A percentile compares a stretch with the other conserved stretches of the same genome.
These are phyloP conservation scores for Chytriomyces sp. DNA, from an alignment of 192 early-diverging fungal species.

Conservation along the genomic window DNA sequence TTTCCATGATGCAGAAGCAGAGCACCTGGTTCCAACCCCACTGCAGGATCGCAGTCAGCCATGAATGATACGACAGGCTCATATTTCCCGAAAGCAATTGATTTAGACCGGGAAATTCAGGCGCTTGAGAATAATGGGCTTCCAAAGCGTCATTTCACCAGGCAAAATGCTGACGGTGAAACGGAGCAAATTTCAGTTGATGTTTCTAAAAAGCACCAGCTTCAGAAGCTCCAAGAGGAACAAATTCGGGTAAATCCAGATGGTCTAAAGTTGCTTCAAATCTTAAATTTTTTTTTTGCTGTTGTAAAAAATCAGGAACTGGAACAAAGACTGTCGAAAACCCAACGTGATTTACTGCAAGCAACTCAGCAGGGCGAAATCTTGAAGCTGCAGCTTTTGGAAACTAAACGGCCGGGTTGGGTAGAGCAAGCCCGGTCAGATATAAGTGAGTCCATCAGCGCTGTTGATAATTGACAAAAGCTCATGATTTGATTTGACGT, in stretches of 20 bases:
- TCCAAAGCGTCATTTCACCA: conserved; percentile 12
- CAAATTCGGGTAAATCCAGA: conserved; percentile 23
- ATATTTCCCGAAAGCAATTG: not conserved
- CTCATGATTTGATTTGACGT: not conserved
- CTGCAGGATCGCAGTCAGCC: too few species aligned
- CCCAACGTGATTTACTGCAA: conserved; percentile 17
- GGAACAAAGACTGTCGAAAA: conserved; percentile 29
- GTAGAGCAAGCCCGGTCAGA: conserved; percentile 19
- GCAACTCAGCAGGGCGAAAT: conserved; percentile 46
- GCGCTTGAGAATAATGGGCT: conserved; percentile 10
- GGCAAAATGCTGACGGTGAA: conserved; percentile 15
- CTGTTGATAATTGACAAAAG: not conserved
- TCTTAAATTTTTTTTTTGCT: not conserved
- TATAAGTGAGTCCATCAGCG: not conserved
- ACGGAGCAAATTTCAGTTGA: not conserved
- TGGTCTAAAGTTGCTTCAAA: not conserved
- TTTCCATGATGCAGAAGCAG: not conserved
- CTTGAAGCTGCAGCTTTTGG: conserved; percentile 48
- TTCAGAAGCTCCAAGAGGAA: conserved; percentile 21
- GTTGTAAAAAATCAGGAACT: conserved; percentile 20
- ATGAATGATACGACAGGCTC: too few species aligned
- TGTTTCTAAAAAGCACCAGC: not conserved
- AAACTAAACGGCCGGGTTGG: conserved; percentile 44
- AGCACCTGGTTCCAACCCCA: not conserved
- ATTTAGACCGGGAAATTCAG: conserved; percentile 26